phyloP scores from a whole-genome alignment of 1,284 basidiomycete species.

The Lentinus polychrous region DNA sequence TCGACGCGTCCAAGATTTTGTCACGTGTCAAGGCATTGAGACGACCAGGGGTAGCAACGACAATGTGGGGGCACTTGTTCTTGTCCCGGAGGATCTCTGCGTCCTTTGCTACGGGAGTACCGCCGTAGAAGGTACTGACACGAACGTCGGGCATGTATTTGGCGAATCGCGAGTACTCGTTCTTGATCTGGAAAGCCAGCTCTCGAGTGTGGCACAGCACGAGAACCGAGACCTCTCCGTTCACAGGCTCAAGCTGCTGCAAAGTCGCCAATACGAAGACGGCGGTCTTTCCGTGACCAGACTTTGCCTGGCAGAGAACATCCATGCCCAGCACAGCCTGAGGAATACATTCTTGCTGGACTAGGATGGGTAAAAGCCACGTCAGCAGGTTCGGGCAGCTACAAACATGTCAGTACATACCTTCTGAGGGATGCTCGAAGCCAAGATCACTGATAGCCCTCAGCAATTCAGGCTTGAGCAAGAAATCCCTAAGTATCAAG shows the following conservation, averaged over 20 bases:
- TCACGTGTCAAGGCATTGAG: constrained; percentile 90
- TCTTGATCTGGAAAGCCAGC: constrained; percentile 99
- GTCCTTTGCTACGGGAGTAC: constrained; percentile 92
- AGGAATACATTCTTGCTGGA: constrained; percentile 99
- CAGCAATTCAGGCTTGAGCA: constrained; percentile 94
- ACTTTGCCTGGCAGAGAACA: constrained; percentile 99
- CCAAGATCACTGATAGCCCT: constrained; percentile 98
- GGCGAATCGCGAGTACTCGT: constrained; percentile 98
- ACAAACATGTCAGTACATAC: constrained; percentile 37
- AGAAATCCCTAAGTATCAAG: constrained; percentile 69
- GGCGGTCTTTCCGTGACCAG: constrained; percentile 99
- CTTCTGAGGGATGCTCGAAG: constrained; percentile 99
- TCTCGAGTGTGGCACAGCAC: constrained; percentile 99
- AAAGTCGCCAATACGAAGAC: constrained; percentile 98
- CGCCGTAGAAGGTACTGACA: constrained; percentile 97
- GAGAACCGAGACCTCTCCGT: constrained; percentile 96
- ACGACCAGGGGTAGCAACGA: constrained; percentile 96
- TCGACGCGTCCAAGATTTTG: constrained; percentile 87
- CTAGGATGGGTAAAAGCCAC: constrained; percentile 35
- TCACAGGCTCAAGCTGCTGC: constrained; percentile 97
- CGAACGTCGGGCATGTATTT: constrained; percentile 99
- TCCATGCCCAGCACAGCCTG: constrained; percentile 99
- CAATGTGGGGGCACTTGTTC: constrained; percentile 96
- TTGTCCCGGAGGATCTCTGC: constrained; percentile 94
- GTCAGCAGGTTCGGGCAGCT: neutral